Evolutionary conservation across 176 grass and related monocot species (phyloP).

Genomic region (Aegilops speltoides): DNA sequence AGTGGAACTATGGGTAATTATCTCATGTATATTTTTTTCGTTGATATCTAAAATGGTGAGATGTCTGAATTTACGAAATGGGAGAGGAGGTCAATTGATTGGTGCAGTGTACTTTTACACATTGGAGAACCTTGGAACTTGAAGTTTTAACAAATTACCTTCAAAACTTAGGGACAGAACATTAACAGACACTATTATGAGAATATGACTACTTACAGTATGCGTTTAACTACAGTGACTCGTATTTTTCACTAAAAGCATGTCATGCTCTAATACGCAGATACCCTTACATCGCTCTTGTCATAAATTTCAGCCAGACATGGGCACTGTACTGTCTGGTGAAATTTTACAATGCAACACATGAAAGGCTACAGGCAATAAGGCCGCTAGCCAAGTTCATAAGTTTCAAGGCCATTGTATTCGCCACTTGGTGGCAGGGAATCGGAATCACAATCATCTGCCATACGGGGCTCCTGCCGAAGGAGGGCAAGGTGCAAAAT

Average conservation of each 20-base stretch:
- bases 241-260: background rate
- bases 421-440: conserved; percentile 98
- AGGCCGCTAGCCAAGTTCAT: conserved; percentile 89
- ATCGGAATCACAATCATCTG: conserved; percentile 76
- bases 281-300: conserved; percentile 75
- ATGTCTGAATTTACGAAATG: background rate
- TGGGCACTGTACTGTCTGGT: conserved; percentile 95
- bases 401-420: conserved; percentile 99
- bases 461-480: conserved; percentile 63
- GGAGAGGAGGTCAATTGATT: background rate
- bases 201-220: background rate
- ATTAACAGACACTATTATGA: too few species aligned
- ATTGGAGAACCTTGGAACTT: background rate
- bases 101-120: background rate
- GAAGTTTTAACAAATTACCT: background rate
- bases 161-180: background rate
- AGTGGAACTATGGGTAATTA: conserved; percentile 86
- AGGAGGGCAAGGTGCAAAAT: conserved; percentile 66
- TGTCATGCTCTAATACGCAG: conserved; percentile 35
- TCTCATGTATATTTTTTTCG: too few species aligned
- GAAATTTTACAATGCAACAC: conserved; percentile 82
- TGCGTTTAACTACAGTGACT: background rate
- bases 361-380: conserved; percentile 64
- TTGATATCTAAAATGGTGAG: background rate
- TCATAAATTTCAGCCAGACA: conserved; percentile 95